phyloP scores from a whole-genome alignment of 2,329 filamentous ascomycete species.

The Fonsecaea nubica region DNA sequence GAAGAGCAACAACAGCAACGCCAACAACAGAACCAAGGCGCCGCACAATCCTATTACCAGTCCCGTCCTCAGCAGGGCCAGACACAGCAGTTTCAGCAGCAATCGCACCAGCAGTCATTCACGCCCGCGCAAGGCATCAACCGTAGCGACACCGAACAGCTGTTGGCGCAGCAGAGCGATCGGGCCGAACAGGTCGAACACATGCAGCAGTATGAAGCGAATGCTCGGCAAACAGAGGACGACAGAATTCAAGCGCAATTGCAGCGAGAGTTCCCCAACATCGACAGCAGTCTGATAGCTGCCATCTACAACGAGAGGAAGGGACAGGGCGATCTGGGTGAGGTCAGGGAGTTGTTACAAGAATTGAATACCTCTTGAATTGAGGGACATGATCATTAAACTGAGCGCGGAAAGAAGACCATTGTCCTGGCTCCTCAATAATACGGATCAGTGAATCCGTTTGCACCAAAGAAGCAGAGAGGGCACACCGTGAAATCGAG shows the following conservation, averaged over 20 bases:
- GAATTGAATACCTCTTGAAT: conserved; percentile 34
- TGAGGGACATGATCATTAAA: neutral
- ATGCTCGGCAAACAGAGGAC: conserved; percentile 34
- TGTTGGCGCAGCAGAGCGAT: conserved; percentile 34
- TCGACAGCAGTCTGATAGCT: conserved; percentile 41
- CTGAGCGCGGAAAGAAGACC: neutral
- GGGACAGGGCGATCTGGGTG: conserved; percentile 30
- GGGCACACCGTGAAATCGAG: neutral
- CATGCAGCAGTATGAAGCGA: conserved; percentile 40
- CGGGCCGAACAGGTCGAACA: conserved; percentile 39
- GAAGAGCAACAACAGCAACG: too few species aligned
- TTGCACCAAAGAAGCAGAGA: neutral
- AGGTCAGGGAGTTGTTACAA: conserved; percentile 40
- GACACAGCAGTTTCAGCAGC: conserved; percentile 25
- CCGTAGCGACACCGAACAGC: conserved; percentile 37
- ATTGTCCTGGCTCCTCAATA: neutral
- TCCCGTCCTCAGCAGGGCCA: conserved; percentile 17
- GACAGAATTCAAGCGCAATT: conserved; percentile 38
- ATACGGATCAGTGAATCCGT: neutral
- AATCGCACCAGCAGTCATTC: conserved; percentile 20
- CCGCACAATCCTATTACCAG: conserved; percentile 46
- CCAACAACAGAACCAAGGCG: conserved; percentile 35
- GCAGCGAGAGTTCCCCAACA: conserved; percentile 40
- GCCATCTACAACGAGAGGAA: conserved; percentile 40
- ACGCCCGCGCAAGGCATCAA: conserved; percentile 26